These are phyloP conservation scores for Hyphodiscus sp. DNA, from an alignment of 2,329 filamentous ascomycete genomes.

Conservation along the genomic window DNA sequence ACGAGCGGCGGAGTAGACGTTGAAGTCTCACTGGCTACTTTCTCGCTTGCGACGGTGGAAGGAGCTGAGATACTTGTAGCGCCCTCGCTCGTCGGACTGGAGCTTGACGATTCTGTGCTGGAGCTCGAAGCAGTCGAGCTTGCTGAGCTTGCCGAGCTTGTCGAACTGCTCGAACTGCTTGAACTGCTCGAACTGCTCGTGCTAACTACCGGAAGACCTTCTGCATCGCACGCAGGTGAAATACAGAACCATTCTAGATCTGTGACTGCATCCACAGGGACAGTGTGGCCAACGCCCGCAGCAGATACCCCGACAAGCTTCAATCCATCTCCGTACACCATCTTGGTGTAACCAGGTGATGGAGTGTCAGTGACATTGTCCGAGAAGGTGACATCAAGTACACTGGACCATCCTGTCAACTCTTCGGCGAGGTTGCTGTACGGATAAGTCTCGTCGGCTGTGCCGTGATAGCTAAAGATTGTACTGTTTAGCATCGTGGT, in stretches of 20 bases:
- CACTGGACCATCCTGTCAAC: conserved; percentile 40
- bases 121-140: too few species aligned
- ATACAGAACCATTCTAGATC: conserved; percentile 21
- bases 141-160: too few species aligned
- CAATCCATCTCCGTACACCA: conserved; percentile 19
- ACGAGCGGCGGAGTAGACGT: too few species aligned
- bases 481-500: neutral
- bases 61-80: too few species aligned
- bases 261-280: conserved; percentile 15
- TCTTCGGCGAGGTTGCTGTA: conserved; percentile 35
- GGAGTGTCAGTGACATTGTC: neutral
- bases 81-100: too few species aligned
- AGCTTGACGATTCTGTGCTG: too few species aligned
- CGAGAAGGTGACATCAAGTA: conserved; percentile 28
- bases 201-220: too few species aligned
- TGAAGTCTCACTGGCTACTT: too few species aligned
- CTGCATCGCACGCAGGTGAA: too few species aligned
- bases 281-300: conserved; percentile 17
- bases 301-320: conserved; percentile 18
- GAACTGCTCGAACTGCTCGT: too few species aligned
- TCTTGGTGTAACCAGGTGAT: neutral
- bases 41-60: too few species aligned
- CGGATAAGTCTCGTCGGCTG: conserved; percentile 32
- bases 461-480: conserved; percentile 23
- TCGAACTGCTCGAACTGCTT: too few species aligned